Evolutionary conservation across 129 eudicot species (phyloP).

Genomic region (Tanacetum coccineum): DNA sequence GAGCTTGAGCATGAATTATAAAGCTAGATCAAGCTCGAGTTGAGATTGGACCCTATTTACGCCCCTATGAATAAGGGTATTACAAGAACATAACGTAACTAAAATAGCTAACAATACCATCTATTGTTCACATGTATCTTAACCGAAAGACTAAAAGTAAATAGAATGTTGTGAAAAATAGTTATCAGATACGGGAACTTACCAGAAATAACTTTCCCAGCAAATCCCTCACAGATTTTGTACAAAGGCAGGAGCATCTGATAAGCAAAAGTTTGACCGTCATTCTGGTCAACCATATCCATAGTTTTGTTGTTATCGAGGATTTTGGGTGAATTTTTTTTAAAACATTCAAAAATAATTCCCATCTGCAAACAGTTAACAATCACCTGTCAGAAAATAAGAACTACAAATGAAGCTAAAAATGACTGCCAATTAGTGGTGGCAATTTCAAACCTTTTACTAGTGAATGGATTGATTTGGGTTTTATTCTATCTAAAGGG

Average conservation of each 20-base stretch:
- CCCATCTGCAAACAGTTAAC: constrained; percentile 51
- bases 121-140: no score
- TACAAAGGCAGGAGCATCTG: no score
- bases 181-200: constrained; percentile 19
- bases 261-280: no score
- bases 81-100: not conserved
- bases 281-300: no score
- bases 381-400: not conserved
- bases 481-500: no score
- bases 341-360: constrained; percentile 49
- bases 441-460: not conserved
- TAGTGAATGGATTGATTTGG: not conserved
- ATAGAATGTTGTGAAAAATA: not conserved
- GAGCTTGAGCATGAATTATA: no score
- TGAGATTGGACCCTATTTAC: constrained; percentile 42
- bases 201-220: no score
- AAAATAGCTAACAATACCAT: not conserved
- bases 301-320: no score
- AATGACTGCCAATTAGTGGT: not conserved
- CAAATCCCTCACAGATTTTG: no score
- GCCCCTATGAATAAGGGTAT: constrained; percentile 18
- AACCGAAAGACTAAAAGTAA: not conserved
- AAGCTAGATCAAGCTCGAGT: no score
- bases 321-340: constrained; percentile 41
- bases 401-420: not conserved